phyloP scores from a whole-genome alignment of 768 basidiomycete species.

The Leccinum obscurum region DNA sequence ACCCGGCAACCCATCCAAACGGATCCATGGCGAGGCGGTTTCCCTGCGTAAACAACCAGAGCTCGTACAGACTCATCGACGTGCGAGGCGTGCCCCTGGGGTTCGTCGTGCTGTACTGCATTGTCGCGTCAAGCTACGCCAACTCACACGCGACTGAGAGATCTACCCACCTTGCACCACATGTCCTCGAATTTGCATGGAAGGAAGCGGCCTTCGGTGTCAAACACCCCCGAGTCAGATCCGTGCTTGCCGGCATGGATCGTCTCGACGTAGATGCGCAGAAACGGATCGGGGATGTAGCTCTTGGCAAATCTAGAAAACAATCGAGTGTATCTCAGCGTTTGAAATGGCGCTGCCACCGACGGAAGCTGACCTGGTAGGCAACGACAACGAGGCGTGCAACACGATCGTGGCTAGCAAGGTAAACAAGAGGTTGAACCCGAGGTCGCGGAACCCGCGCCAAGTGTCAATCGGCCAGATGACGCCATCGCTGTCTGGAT shows the following conservation, averaged over 20 bases:
- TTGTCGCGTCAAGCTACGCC: background rate
- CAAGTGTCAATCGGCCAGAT: slow-evolving; percentile 48
- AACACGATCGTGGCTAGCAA: slow-evolving; percentile 37
- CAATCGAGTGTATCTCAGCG: background rate
- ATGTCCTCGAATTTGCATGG: slow-evolving; percentile 45
- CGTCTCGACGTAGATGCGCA: slow-evolving; percentile 37
- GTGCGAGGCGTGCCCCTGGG: slow-evolving; percentile 17
- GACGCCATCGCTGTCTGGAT: slow-evolving; percentile 41
- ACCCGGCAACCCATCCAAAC: slow-evolving; percentile 37
- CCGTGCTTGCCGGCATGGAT: slow-evolving; percentile 44
- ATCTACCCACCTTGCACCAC: slow-evolving; percentile 38
- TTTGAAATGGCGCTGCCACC: background rate
- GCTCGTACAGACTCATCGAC: slow-evolving; percentile 30
- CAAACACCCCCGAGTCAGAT: slow-evolving; percentile 43
- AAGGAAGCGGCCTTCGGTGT: slow-evolving; percentile 42
- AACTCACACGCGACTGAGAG: background rate
- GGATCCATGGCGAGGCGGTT: slow-evolving; percentile 38
- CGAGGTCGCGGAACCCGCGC: slow-evolving; percentile 40
- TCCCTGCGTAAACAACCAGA: slow-evolving; percentile 31
- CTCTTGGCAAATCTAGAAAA: slow-evolving; percentile 19
- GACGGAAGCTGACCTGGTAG: slow-evolving; percentile 25
- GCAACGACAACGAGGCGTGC: slow-evolving; percentile 37
- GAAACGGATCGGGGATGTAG: slow-evolving; percentile 42
- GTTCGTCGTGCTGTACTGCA: slow-evolving; percentile 18
- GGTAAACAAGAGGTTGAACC: slow-evolving; percentile 41